Conservation (phyloP, 2,329 filamentous ascomycete species). For the Coccinonectria pachysandricola region DNA sequence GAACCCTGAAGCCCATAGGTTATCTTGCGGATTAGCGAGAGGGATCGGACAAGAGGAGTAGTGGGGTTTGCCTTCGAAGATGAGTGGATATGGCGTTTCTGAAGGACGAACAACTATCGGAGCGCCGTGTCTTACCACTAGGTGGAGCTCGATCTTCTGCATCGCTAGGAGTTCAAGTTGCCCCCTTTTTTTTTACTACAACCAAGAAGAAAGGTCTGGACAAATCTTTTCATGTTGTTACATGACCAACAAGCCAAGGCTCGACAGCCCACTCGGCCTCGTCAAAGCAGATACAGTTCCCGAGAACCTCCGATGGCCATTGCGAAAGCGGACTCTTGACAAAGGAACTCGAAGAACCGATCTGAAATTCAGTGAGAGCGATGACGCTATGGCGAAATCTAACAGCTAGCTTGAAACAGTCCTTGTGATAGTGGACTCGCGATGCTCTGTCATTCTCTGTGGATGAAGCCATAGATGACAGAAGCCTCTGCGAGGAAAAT, state of each 20-base stretch:
- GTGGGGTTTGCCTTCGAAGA: conserved; percentile 8
- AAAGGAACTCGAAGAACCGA: conserved; percentile 13
- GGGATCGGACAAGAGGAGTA: conserved; percentile 1
- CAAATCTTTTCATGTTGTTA: conserved; percentile 14
- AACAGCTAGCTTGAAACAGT: conserved; percentile 27
- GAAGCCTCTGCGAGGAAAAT: conserved; percentile 15
- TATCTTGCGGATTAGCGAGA: too few species aligned
- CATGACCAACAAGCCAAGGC: conserved; percentile 20
- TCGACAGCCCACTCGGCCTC: conserved; percentile 22
- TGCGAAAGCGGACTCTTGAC: conserved; percentile 16
- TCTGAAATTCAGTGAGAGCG: conserved; percentile 23
- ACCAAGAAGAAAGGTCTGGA: conserved; percentile 10
- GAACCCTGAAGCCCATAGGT: conserved; percentile 3
- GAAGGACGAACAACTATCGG: too few species aligned
- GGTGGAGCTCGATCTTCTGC: conserved; percentile 14
- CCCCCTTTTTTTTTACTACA: conserved; percentile 16
- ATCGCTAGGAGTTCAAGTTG: conserved; percentile 20
- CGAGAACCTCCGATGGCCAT: too few species aligned
- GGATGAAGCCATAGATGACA: too few species aligned
- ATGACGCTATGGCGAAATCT: conserved; percentile 26
- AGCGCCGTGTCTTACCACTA: too few species aligned
- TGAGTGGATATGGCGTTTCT: conserved; percentile 14
- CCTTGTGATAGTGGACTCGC: conserved; percentile 21
- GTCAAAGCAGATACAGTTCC: too few species aligned
- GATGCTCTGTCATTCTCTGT: conserved; percentile 13